Evolutionary conservation across 495 filamentous ascomycete species (phyloP), one percentile per base, ranked within the genome.

Genomic region (Penicillium canescens): DNA sequence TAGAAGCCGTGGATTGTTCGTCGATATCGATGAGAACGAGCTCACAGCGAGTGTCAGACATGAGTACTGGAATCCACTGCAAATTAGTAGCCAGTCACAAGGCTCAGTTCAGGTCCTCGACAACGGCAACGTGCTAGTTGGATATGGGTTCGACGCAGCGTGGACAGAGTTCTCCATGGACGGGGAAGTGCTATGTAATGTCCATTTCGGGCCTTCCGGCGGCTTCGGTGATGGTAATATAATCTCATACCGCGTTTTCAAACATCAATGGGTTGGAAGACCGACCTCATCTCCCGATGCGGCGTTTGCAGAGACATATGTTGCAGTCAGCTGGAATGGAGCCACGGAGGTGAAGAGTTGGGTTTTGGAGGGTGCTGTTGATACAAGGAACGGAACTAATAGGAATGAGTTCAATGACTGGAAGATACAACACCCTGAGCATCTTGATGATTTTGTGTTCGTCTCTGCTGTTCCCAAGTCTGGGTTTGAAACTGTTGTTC

Each of bases 91-190:
- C 16, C 66, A 67, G 11, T 78, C 72, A 0, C 74, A 79, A 53
- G 82, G 82, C 10, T 75, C 73, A 11, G 56, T 74, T 16, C 74
- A 82, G 57, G 28, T 74, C 6, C 65, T 82, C 1, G 57, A 61
- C 5, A 73, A 68, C 46, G 79, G 73, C 1, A 77, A 79, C 55
- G 68, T 74, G 21, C 51, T 85, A 9, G 33, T 80, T 20, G 76
- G 69, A 10, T 84, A 78, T 57, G 82, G 81, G 1, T 65, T 66
- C 42, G 69, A 74, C 37, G 67, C 77, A 13, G 68, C 74, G 0
- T 66, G 81, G 54, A 78, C 77, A 2, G 81, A 85, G 52, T 79
- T 73, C 61, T 59, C 50, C 6, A 31, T 61, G 6, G 46, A 61
- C 12, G 71, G 69, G 12, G 59, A 65, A n/a, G 46, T 63, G 3